A percentile compares a stretch with the other conserved stretches of the same genome.
These are phyloP conservation scores for Onygenales sp. DNA, from an alignment of 2,329 filamentous ascomycete species.

Conservation along the genomic window DNA sequence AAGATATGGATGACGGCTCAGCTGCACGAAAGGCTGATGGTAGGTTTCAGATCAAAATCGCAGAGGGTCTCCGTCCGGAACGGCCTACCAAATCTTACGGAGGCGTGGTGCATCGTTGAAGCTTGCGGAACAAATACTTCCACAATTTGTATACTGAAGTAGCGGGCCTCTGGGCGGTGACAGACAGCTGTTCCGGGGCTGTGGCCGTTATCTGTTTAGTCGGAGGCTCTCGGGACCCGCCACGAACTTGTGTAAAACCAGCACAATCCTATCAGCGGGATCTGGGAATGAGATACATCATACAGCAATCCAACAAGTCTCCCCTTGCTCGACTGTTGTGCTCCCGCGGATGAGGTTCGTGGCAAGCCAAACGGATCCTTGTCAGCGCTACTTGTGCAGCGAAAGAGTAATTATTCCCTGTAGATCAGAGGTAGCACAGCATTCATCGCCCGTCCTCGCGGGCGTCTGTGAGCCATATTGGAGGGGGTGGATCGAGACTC, in stretches of 20 bases:
- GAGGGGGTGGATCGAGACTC: not conserved
- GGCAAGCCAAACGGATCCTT: not conserved
- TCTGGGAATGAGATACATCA: slow-evolving; percentile 3
- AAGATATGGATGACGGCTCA: not conserved
- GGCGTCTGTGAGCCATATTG: not conserved
- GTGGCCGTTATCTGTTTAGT: not conserved
- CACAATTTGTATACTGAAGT: slow-evolving; percentile 2
- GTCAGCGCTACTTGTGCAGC: not conserved
- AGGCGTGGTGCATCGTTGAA: not conserved
- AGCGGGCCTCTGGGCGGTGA: not conserved
- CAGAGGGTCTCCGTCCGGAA: not conserved
- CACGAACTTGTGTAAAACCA: slow-evolving; percentile 1
- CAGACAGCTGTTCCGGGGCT: not conserved
- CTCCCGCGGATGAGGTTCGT: not conserved
- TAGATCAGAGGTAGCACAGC: not conserved
- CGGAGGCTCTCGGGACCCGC: not conserved
- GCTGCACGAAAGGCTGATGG: not conserved
- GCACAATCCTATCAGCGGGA: not conserved
- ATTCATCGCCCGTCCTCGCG: not conserved
- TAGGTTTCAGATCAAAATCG: not conserved
- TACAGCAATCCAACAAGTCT: not conserved
- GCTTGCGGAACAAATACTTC: not conserved
- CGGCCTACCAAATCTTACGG: not conserved
- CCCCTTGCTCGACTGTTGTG: not conserved
- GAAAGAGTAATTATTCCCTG: not conserved